Evolutionary conservation across 352 stramenopile species (phyloP).

Genomic region (Pythium periplocum): DNA sequence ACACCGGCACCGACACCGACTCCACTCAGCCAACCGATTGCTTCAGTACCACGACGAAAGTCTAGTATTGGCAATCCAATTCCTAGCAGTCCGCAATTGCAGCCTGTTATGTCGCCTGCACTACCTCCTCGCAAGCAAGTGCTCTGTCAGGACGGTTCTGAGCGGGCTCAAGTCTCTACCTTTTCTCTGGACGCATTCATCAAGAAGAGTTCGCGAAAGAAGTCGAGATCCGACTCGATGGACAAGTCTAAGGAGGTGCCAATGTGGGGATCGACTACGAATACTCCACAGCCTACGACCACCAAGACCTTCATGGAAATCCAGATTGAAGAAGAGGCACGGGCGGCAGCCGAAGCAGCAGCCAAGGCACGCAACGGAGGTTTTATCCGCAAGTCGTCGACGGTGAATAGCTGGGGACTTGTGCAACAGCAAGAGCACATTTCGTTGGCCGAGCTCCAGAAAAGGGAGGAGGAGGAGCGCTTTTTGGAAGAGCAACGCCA

Average conservation of each 20-base stretch:
- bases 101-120: conserved; percentile 7
- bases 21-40: too few relatives aligned
- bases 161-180: conserved; percentile 32
- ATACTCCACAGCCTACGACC: background rate
- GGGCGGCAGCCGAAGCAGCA: conserved; percentile 27
- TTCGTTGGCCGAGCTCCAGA: conserved; percentile 59
- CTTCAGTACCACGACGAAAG: too few relatives aligned
- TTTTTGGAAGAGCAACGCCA: conserved; percentile 61
- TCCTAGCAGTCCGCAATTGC: too few relatives aligned
- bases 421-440: conserved; percentile 37
- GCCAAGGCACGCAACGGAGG: conserved; percentile 39
- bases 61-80: too few relatives aligned
- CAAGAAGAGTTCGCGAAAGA: conserved; percentile 38
- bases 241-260: conserved; percentile 1
- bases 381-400: conserved; percentile 30
- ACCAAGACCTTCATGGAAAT: conserved; percentile 48
- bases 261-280: conserved; percentile 21
- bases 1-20: too few relatives aligned
- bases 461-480: conserved; percentile 53
- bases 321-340: conserved; percentile 53
- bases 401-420: conserved; percentile 68
- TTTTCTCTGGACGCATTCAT: conserved; percentile 68
- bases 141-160: conserved; percentile 41
- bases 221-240: conserved; percentile 13
- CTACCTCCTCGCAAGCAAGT: conserved; percentile 28